Evolutionary conservation across 345 rosid genomes (phyloP), one percentile per base, ranked within the genome.

Genomic region (Atalantia buxifolia): DNA sequence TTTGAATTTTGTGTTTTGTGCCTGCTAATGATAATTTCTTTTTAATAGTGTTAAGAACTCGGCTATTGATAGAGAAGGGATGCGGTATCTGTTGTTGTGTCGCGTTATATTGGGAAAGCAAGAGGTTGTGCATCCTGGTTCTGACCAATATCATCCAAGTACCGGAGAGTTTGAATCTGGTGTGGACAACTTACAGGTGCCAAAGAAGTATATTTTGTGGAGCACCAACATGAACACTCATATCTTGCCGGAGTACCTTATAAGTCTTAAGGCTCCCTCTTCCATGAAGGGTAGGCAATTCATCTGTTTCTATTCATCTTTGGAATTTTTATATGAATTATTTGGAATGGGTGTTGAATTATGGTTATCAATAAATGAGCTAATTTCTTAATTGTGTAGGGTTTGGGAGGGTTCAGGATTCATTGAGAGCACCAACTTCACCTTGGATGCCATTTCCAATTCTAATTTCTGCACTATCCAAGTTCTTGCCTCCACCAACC

Each of bases 391-490:
- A 69, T 69, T 53, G 24, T 60, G 56, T 78, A 90, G 91, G 87
- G 5, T 80, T 79, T 9, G 24, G 75, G 27, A 73, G 59, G 69
- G 66, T 31, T 71, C 79, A 76, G 64, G 87, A 81, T 22, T 42
- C 81, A 3, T n/a, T 70, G 67, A 85, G 82, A 77, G 79, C 38
- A 53, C 87, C 90, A 61, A 90, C 82, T 78, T 92, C 94, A 2
- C 97, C 98, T 10, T 93, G 96, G 95, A 88, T 95, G 88, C 87
- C 93, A 6, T 90, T 93, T 80, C 87, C 94, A 48, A 82, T 83
- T 69, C 84, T 90, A 50, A 87, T 96, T 63, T 80, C 92, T 14
- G 85, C 86, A 40, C 87, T 96, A 6, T 88, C 95, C 0, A 85
- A 89, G 85, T 86, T 85, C 68, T 71, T 96, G 76, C 78, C 92